Evolutionary conservation across 768 basidiomycete species (phyloP).

Genomic region (Myochromella boudieri): DNA sequence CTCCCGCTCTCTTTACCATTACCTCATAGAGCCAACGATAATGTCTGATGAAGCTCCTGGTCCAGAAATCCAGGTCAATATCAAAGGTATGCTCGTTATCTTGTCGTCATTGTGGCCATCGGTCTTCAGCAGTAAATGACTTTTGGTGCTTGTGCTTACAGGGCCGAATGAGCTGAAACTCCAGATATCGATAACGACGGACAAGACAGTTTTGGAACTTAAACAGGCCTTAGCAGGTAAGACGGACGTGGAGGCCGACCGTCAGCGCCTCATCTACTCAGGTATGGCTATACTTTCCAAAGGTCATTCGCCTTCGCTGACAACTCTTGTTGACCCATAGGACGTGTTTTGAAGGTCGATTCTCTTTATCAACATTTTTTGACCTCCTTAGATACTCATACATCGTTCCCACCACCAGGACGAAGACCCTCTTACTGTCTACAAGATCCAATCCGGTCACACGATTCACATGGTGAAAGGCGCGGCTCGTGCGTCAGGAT

Average conservation of each 20-base stretch:
- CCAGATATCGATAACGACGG: constrained; percentile 74
- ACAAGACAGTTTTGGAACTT: constrained; percentile 87
- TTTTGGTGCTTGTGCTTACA: too few relatives aligned
- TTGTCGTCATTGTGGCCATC: neutral
- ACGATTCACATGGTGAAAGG: constrained; percentile 96
- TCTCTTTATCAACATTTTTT: neutral
- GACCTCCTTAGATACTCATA: neutral
- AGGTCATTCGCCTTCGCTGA: too few relatives aligned
- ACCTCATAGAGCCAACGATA: too few relatives aligned
- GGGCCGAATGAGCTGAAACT: constrained; percentile 94
- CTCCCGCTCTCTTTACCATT: too few relatives aligned
- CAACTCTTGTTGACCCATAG: constrained; percentile 30
- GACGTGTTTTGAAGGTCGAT: constrained; percentile 71
- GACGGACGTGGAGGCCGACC: constrained; percentile 82
- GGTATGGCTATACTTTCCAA: constrained; percentile 45
- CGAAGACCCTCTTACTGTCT: constrained; percentile 76
- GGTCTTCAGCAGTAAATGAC: neutral
- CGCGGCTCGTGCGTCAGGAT: constrained; percentile 50
- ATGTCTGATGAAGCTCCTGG: constrained; percentile 48
- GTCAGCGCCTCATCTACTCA: constrained; percentile 91
- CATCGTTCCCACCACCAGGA: constrained; percentile 50
- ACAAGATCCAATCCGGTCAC: constrained; percentile 89
- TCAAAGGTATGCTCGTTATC: constrained; percentile 53
- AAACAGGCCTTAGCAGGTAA: constrained; percentile 87
- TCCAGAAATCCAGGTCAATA: constrained; percentile 61